Base-by-base conservation (phyloP, 2,329 filamentous ascomycete species). In the Stromatinia cepivora region DNA sequence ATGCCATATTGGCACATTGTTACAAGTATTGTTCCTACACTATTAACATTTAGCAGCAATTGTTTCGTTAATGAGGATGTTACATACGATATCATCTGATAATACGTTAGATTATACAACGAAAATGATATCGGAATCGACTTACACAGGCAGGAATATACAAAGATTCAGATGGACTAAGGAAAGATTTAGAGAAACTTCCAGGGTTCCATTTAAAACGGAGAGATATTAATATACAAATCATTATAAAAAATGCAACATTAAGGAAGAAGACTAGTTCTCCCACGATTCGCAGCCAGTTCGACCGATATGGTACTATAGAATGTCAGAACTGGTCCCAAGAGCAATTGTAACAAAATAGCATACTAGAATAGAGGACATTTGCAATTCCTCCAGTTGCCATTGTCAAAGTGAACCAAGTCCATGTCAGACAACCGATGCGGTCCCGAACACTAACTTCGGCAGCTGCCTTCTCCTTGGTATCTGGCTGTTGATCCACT, bases 1-100 rank as follows among this genome's bases (percentile, higher is more conserved):
- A 88, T 82, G 0, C 91, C 92, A 77, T 93, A 95, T 77, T 95
- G 88, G 54, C 89, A 90, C 42, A 91, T 87, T 73, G 93, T 94
- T 75, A 92, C 92, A 73, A 93, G 82, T 42, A 94, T 87, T 53
- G 92, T 92, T 31, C 90, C 92, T 71, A 91, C 85, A 22, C 90
- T 92, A 69, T 83, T 10, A n/a, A 67, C 5, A 5, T 42, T 67
- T 42, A 48, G 42, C 17, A 11, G 20, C 4, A 4, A n/a, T 52
- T 22, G 10, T n/a, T 42, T 66, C 13, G 25, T n/a, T 28, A 25
- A n/a, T 36, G 4, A 9, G 5, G 3, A 28, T 31, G 42, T 42
- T 58, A 56, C 81, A 79, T 75, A 83, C 81, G 81, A 83, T 66
- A 83, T 80, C 69, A 83, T 78, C 82, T 84, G 54, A 31, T 25